Percentiles rank a stretch among this genome's conserved stretches.
Conservation (phyloP, 73 alveolate species). For the Breviolum minutum region DNA sequence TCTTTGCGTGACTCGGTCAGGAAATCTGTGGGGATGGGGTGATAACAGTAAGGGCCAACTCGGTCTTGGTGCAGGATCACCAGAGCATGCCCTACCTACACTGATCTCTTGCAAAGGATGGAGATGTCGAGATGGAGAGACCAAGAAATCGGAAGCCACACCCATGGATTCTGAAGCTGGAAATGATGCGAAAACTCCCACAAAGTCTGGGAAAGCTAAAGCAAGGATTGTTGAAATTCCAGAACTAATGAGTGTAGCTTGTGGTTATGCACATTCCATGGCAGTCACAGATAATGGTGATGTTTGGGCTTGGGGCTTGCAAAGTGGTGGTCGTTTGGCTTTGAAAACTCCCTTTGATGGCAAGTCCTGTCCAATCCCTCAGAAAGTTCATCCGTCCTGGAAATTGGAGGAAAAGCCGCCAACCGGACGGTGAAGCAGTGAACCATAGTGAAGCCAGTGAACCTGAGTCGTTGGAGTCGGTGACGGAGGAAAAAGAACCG, state of each 20-base stretch:
- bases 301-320: constrained; percentile 87
- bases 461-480: not conserved
- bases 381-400: constrained; percentile 62
- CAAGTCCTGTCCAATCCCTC: constrained; percentile 73
- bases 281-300: constrained; percentile 46
- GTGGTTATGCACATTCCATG: constrained; percentile 78
- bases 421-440: not conserved
- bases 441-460: too few species aligned
- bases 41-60: constrained; percentile 87
- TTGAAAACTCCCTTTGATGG: constrained; percentile 38
- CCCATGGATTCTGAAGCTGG: not conserved
- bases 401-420: constrained; percentile 63
- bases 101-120: constrained; percentile 56
- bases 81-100: constrained; percentile 37
- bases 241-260: not conserved
- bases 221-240: not conserved
- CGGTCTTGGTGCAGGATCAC: constrained; percentile 65
- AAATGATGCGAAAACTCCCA: not conserved
- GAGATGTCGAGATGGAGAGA: constrained; percentile 13
- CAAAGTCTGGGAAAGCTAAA: not conserved
- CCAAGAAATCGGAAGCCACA: not conserved
- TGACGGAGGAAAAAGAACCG: too few species aligned
- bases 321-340: constrained; percentile 76
- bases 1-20: constrained; percentile 31
- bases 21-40: constrained; percentile 94